Base-by-base conservation (phyloP, 2,329 filamentous ascomycete genomes). In the Microcera coccophila region DNA sequence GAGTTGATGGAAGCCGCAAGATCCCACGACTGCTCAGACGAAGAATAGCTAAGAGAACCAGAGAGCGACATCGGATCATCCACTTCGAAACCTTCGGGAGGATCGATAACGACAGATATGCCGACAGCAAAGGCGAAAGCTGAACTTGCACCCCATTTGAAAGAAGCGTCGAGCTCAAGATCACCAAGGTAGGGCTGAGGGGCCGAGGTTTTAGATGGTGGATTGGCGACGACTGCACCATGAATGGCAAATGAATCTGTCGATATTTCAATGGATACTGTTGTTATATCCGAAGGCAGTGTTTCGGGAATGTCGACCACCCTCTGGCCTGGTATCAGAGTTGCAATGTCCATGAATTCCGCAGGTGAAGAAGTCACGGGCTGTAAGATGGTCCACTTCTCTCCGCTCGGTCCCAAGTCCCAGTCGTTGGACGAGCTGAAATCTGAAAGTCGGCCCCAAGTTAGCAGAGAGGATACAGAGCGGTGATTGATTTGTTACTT, bases 1-100 rank as follows among this genome's bases (percentile, higher is more conserved):
- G 40, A 36, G 0, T 17, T 34, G 3, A 53, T 26, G 0, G 43
- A 21, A 1, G 42, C 52, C 1, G 19, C 34, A 20, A 53, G 38
- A 8, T 32, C 29, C 29, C 29, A 32, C 15, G 7, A 10, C 5
- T 8, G 7, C 5, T 14, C 29, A 10, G 7, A 7, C 9, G 29
- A 32, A n/a, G 8, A 10, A n/a, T 32, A 32, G n/a, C n/a, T 15
- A n/a, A 32, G 29, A n/a, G 8, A 5, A 7, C 29, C 29, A 5
- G 7, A 10, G 11, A 32, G 15, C 9, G 15, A 5, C 8, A n/a
- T n/a, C 7, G n/a, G 9, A 8, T 32, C 29, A 7, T 32, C 8
- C 5, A 10, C 8, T n/a, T 9, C 15, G 7, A n/a, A 32, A 5
- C 5, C n/a, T 7, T 5, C 8, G 5, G 11, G 5, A 5, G 29